Conservation (phyloP, 148 eudicot species). For the Limonium bicolor region DNA sequence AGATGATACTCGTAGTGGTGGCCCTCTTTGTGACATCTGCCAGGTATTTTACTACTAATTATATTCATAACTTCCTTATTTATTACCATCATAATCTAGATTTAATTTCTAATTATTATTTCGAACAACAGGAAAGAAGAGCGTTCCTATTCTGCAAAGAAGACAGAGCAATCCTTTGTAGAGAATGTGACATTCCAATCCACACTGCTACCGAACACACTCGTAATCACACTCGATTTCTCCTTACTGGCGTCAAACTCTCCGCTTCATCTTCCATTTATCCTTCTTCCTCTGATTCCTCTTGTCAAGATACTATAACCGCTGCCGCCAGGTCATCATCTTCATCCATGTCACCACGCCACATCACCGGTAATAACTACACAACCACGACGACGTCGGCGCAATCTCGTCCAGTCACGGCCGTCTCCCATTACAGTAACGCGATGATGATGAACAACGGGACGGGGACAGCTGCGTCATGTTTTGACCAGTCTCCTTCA, state of each 20-base stretch:
- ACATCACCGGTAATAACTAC: not conserved
- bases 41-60: constrained; percentile 16
- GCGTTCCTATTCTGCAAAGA: constrained; percentile 61
- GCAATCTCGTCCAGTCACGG: too few species aligned
- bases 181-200: constrained; percentile 54
- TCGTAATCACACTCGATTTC: constrained; percentile 41
- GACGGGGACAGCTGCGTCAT: too few species aligned
- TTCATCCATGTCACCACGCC: not conserved
- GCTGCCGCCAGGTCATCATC: not conserved
- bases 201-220: constrained; percentile 54
- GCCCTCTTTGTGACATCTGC: constrained; percentile 57
- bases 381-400: not conserved
- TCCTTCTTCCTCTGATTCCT: constrained; percentile 15
- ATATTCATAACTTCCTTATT: not conserved
- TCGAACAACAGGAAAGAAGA: constrained; percentile 29
- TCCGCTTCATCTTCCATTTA: constrained; percentile 26
- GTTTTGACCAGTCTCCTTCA: not conserved
- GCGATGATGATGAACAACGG: too few species aligned
- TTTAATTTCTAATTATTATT: not conserved
- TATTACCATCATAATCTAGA: not conserved
- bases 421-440: too few species aligned
- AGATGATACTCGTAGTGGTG: constrained; percentile 30
- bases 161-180: constrained; percentile 67
- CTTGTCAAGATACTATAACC: too few species aligned
- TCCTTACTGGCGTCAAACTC: constrained; percentile 43